Conservation (phyloP, 2,329 filamentous ascomycete species). For the Diaporthe citriasiana region DNA sequence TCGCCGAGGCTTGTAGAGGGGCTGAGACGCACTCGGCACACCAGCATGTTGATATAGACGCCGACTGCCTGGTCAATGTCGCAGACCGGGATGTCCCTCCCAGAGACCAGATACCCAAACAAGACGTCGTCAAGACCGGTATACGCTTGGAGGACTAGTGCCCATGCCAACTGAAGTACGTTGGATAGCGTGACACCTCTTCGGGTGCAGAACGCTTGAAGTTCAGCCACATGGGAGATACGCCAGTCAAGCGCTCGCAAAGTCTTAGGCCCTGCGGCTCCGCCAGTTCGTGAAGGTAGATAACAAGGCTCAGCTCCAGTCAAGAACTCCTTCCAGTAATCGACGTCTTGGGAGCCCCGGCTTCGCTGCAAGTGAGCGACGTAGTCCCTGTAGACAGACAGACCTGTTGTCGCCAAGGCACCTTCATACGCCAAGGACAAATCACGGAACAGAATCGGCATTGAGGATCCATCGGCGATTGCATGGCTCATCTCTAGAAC, state of each 20-base stretch:
- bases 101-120: constrained; percentile 17
- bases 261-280: background rate
- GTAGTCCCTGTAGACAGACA: constrained; percentile 8
- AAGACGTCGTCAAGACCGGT: constrained; percentile 16
- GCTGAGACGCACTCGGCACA: constrained; percentile 19
- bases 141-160: constrained; percentile 15
- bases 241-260: constrained; percentile 9
- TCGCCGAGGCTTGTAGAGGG: constrained; percentile 10
- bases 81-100: background rate
- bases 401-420: background rate
- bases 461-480: constrained; percentile 11
- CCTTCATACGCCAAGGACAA: constrained; percentile 12
- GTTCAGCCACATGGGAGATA: background rate
- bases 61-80: constrained; percentile 15
- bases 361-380: constrained; percentile 5
- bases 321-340: background rate
- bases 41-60: constrained; percentile 11
- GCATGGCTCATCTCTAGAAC: constrained; percentile 22
- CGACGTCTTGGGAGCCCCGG: background rate
- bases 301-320: constrained; percentile 12
- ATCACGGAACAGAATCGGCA: constrained; percentile 9
- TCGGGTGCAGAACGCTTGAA: background rate
- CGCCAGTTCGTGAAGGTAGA: background rate
- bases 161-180: constrained; percentile 9
- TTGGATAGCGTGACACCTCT: constrained; percentile 5